Conservation (phyloP, 2,329 filamentous ascomycete species). For the Botrytis squamosa region DNA sequence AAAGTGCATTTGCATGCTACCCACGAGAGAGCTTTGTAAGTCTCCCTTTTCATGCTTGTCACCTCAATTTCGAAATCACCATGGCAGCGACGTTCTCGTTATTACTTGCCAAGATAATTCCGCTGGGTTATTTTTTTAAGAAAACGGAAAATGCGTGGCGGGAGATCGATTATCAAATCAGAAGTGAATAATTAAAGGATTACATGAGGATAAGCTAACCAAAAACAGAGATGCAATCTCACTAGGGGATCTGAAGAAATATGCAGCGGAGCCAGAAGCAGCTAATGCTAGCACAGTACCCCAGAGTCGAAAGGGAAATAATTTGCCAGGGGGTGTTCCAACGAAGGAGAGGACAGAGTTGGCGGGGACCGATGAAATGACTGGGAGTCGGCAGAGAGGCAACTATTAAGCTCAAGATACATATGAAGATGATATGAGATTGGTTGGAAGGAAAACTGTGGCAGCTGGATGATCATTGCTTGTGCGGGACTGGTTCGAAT, state of each 20-base stretch:
- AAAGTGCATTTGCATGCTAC: conserved; percentile 42
- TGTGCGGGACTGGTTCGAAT: neutral
- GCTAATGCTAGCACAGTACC: conserved; percentile 30
- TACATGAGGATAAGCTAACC: neutral
- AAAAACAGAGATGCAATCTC: conserved; percentile 26
- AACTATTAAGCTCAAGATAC: neutral
- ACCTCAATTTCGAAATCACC: neutral
- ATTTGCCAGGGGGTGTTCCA: conserved; percentile 23
- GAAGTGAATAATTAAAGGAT: neutral
- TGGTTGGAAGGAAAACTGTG: neutral
- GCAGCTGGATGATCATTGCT: neutral
- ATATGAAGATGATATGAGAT: neutral
- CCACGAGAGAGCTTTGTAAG: conserved; percentile 40
- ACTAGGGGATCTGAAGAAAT: conserved; percentile 40
- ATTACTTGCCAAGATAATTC: too few relatives aligned
- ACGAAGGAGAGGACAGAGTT: conserved; percentile 31
- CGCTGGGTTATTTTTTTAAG: neutral
- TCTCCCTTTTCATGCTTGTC: neutral
- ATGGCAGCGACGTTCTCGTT: neutral
- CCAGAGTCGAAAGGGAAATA: conserved; percentile 25
- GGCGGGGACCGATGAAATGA: conserved; percentile 28
- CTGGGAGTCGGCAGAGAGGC: conserved; percentile 1
- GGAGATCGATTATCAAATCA: neutral
- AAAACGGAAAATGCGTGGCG: neutral
- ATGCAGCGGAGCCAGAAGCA: conserved; percentile 32